Evolutionary conservation across 2,329 filamentous ascomycete genomes (phyloP).

Genomic region (Alternaria arborescens): DNA sequence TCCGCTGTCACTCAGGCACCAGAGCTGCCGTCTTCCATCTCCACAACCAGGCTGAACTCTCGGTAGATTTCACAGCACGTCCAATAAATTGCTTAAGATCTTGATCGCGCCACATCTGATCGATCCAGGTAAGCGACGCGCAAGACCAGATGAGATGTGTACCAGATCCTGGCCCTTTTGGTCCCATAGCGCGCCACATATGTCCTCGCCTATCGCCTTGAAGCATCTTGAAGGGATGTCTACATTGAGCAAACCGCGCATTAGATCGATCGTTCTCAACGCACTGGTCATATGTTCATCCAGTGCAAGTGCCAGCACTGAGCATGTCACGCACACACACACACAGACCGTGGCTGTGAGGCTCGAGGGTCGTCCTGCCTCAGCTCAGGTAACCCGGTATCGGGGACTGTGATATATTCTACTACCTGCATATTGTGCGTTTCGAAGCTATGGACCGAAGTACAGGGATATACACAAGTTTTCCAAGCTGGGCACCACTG

Average conservation of each 20-base stretch:
- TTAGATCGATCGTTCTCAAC: background rate
- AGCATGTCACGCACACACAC: background rate
- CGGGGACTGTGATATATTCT: background rate
- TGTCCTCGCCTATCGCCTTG: slow-evolving; percentile 8
- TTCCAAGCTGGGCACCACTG: background rate
- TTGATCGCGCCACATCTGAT: background rate
- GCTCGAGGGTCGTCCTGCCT: background rate
- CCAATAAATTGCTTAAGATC: background rate
- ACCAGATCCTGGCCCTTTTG: slow-evolving; percentile 3
- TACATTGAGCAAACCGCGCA: background rate
- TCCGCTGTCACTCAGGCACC: background rate
- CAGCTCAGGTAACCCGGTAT: background rate
- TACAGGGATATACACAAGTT: background rate
- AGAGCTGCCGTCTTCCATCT: background rate
- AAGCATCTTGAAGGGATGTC: background rate
- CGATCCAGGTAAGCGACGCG: background rate
- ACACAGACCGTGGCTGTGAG: background rate
- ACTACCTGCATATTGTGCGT: background rate
- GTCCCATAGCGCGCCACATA: slow-evolving; percentile 4
- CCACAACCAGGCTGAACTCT: background rate
- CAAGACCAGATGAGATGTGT: background rate
- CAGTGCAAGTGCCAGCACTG: slow-evolving; percentile 1
- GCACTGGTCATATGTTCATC: slow-evolving; percentile 16
- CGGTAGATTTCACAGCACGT: background rate
- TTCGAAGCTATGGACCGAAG: background rate